These are phyloP conservation scores for Solanum tarapatanum DNA, from an alignment of 257 asterid species.

Conservation along the genomic window DNA sequence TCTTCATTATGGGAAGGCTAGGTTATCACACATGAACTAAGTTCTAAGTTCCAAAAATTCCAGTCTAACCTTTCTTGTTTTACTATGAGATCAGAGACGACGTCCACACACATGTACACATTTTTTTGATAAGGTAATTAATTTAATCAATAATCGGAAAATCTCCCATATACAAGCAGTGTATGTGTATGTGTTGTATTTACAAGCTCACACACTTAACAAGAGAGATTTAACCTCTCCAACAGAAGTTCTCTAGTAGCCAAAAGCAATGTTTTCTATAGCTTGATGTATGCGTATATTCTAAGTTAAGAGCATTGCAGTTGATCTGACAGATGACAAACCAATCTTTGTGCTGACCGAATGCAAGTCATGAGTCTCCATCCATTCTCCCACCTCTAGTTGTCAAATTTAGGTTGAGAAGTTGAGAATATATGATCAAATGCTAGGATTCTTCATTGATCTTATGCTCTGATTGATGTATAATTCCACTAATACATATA, in stretches of 20 bases:
- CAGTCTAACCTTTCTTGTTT: background rate
- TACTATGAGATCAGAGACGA: background rate
- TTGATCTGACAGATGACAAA: background rate
- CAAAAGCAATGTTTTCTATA: background rate
- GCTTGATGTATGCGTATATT: background rate
- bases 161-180: background rate
- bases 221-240: background rate
- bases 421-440: background rate
- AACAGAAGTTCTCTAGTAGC: background rate
- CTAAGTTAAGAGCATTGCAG: background rate
- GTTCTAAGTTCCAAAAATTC: background rate
- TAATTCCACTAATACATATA: background rate
- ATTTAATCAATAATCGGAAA: background rate
- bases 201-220: background rate
- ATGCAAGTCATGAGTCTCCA: background rate
- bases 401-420: background rate
- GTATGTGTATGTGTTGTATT: background rate
- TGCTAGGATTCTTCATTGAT: background rate
- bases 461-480: background rate
- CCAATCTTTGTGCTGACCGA: background rate
- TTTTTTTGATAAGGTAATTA: background rate
- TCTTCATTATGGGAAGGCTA: background rate
- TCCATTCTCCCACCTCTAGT: background rate
- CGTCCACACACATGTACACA: background rate
- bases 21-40: background rate